These are phyloP conservation scores for Plectranthus barbatus DNA, from an alignment of 257 asterid species.

Conservation along the genomic window DNA sequence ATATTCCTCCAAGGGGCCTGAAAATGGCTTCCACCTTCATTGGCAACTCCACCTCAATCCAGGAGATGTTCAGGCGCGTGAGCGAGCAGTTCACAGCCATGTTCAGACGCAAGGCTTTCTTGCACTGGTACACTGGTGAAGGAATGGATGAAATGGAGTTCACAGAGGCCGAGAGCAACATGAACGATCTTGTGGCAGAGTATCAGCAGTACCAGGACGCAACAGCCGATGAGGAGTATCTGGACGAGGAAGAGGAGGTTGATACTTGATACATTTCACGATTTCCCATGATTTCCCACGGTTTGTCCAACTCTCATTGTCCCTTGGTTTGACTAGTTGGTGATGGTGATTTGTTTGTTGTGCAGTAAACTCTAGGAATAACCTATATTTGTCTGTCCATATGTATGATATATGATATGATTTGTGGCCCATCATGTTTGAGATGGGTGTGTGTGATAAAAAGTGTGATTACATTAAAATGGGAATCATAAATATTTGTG, in stretches of 20 bases:
- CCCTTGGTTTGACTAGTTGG: conserved; percentile 7
- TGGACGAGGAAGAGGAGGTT: conserved; percentile 30
- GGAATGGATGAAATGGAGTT: too few species aligned
- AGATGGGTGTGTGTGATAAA: not conserved
- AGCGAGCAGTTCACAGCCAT: conserved; percentile 45
- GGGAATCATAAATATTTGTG: not conserved
- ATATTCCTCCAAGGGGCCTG: conserved; percentile 37
- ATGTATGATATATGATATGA: too few species aligned
- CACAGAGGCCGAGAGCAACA: too few species aligned
- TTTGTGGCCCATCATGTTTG: conserved; percentile 4
- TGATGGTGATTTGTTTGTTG: conserved; percentile 12
- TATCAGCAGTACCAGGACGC: conserved; percentile 48
- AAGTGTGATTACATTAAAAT: not conserved
- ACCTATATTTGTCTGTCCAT: conserved; percentile 2
- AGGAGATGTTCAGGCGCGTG: too few species aligned
- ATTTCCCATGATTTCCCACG: not conserved
- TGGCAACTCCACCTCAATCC: too few species aligned
- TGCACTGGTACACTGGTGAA: too few species aligned
- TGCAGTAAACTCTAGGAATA: not conserved
- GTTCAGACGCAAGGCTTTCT: conserved; percentile 42
- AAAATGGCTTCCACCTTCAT: conserved; percentile 40
- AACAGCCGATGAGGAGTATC: conserved; percentile 32
- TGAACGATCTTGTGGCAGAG: conserved; percentile 44
- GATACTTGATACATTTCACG: conserved; percentile 12
- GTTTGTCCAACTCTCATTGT: conserved; percentile 18